These are phyloP conservation scores for Clavispora asparagi DNA, from an alignment of 805 yeast species.

Conservation along the genomic window DNA sequence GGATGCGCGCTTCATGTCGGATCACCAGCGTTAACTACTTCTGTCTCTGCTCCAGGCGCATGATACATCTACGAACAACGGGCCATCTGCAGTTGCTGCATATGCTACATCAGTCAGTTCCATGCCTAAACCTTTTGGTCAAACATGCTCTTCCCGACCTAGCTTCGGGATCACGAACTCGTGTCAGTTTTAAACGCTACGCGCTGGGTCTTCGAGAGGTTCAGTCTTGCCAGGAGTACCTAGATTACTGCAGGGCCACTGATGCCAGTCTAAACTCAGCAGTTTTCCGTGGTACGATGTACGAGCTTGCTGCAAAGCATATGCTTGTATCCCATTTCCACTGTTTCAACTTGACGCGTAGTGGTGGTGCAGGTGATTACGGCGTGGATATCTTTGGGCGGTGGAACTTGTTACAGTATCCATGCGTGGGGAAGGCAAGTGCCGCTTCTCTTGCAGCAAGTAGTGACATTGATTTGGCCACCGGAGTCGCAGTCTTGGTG, in stretches of 20 bases:
- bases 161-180: not conserved
- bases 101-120: not conserved
- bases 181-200: not conserved
- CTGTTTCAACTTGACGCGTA: conserved; percentile 34
- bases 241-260: conserved; percentile 22
- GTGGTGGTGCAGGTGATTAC: conserved; percentile 53
- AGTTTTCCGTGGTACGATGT: conserved; percentile 51
- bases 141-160: not conserved
- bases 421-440: not conserved
- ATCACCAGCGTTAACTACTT: not conserved
- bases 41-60: not conserved
- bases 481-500: conserved; percentile 39
- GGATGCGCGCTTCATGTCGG: not conserved
- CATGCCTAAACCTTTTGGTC: not conserved
- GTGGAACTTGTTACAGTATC: conserved; percentile 35
- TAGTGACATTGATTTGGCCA: conserved; percentile 8
- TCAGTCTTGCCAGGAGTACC: conserved; percentile 25
- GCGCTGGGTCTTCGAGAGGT: conserved; percentile 4
- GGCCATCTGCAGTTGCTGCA: not conserved
- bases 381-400: conserved; percentile 53
- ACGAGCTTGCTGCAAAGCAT: conserved; percentile 43
- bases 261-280: conserved; percentile 26
- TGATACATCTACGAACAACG: not conserved
- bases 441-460: not conserved
- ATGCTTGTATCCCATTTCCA: conserved; percentile 34